These are phyloP conservation scores for Cyberlindnera samutprakarnensis DNA, from an alignment of 805 yeast species.

Conservation along the genomic window DNA sequence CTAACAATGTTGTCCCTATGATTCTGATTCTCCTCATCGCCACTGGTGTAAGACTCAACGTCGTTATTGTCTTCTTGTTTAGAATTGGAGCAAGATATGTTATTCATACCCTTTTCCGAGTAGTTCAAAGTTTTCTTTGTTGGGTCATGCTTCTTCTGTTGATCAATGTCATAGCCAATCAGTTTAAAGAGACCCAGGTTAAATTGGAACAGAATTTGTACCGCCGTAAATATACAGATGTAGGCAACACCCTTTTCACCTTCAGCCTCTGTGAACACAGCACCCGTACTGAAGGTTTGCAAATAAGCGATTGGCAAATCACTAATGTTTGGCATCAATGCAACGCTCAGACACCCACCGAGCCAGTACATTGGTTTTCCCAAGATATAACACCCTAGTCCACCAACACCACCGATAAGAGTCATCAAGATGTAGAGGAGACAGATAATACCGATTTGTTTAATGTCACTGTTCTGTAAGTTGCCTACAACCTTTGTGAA, in stretches of 20 bases:
- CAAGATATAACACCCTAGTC: slow-evolving; percentile 19
- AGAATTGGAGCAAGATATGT: not conserved
- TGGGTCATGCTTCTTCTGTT: slow-evolving; percentile 6
- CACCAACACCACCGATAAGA: slow-evolving; percentile 39
- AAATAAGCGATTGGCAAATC: slow-evolving; percentile 75
- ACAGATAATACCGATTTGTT: slow-evolving; percentile 59
- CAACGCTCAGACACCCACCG: slow-evolving; percentile 65
- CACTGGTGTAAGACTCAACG: not conserved
- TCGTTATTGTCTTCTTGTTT: not conserved
- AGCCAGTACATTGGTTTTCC: slow-evolving; percentile 53
- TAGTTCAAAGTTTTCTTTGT: not conserved
- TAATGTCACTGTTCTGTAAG: slow-evolving; percentile 56
- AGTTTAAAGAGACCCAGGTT: slow-evolving; percentile 69
- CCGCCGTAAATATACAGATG: slow-evolving; percentile 67
- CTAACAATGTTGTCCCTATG: slow-evolving; percentile 1
- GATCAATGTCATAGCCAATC: slow-evolving; percentile 52
- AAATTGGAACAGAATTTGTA: slow-evolving; percentile 56
- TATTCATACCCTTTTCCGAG: slow-evolving; percentile 1
- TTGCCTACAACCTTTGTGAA: slow-evolving; percentile 56
- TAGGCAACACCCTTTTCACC: slow-evolving; percentile 78
- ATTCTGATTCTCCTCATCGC: not conserved
- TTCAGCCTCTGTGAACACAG: slow-evolving; percentile 45
- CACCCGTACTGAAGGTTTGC: slow-evolving; percentile 47
- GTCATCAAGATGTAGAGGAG: slow-evolving; percentile 45
- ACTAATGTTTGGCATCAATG: slow-evolving; percentile 66